Percentiles rank a stretch among this genome's conserved stretches.
These are phyloP conservation scores for Picea glauca DNA, from an alignment of 75 land plant genomes.

Conservation along the genomic window DNA sequence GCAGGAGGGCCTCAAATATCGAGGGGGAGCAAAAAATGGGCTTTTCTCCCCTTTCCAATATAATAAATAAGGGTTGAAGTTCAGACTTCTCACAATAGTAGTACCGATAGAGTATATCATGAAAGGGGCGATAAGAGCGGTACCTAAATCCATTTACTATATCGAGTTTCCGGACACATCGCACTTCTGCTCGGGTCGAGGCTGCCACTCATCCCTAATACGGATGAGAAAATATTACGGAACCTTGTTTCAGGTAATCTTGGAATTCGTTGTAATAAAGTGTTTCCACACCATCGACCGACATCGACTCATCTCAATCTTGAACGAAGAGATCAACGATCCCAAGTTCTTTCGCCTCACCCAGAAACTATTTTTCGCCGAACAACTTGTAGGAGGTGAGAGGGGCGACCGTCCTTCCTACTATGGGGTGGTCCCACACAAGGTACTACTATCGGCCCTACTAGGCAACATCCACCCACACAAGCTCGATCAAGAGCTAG, in stretches of 20 bases:
- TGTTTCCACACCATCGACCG: no score
- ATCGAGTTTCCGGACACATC: not conserved
- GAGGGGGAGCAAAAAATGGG: not conserved
- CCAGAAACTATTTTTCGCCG: no score
- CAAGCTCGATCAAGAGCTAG: not conserved
- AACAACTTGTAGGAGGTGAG: not conserved
- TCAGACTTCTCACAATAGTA: not conserved
- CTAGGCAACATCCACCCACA: not conserved
- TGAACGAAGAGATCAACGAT: not conserved
- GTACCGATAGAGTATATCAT: not conserved
- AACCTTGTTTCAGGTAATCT: no score
- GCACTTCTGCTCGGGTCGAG: not conserved
- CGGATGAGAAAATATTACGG: no score
- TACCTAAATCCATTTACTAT: not conserved
- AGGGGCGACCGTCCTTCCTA: not conserved
- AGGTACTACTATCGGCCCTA: not conserved
- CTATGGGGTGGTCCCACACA: slow-evolving; percentile 4
- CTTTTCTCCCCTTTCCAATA: not conserved
- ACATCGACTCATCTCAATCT: not conserved
- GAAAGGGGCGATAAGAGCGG: not conserved
- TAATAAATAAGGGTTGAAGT: not conserved
- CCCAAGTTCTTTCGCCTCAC: no score
- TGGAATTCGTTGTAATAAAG: no score
- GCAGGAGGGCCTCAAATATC: not conserved
- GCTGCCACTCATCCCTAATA: no score